These are phyloP conservation scores for Cutaneotrichosporon sp. DNA, from an alignment of 1,284 basidiomycete genomes.

Conservation along the genomic window DNA sequence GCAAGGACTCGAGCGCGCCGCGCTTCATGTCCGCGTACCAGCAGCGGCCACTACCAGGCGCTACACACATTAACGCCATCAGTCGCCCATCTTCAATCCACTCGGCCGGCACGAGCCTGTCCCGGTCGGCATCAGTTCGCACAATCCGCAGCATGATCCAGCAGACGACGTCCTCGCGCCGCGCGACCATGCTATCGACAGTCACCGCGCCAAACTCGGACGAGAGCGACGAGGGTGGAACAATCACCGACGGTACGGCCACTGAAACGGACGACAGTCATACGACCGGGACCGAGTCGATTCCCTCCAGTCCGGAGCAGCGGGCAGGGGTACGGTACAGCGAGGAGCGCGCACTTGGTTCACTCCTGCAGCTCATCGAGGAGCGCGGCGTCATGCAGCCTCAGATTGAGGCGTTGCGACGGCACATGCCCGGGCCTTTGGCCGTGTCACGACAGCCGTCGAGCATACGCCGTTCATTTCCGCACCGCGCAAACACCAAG, in stretches of 20 bases:
- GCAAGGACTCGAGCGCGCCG: neutral
- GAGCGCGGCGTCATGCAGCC: neutral
- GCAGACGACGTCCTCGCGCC: neutral
- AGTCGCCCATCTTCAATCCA: neutral
- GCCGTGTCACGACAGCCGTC: neutral
- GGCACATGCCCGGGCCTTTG: neutral
- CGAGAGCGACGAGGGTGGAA: neutral
- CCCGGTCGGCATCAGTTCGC: neutral
- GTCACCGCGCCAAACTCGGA: neutral
- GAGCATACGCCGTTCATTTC: neutral
- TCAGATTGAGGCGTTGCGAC: slow-evolving; percentile 2
- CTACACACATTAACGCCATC: neutral
- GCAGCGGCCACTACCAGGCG: neutral
- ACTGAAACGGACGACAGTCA: neutral
- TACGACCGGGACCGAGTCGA: neutral
- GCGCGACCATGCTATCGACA: neutral
- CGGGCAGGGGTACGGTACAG: neutral
- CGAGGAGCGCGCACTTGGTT: slow-evolving; percentile 2
- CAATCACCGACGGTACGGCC: neutral
- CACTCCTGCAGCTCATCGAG: slow-evolving; percentile 5
- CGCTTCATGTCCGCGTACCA: neutral
- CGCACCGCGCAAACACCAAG: neutral
- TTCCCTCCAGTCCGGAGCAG: neutral
- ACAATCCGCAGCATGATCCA: slow-evolving; percentile 8
- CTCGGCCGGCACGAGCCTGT: neutral